phyloP scores from a whole-genome alignment of 306 rosid species.

The Medicago ruthenica region DNA sequence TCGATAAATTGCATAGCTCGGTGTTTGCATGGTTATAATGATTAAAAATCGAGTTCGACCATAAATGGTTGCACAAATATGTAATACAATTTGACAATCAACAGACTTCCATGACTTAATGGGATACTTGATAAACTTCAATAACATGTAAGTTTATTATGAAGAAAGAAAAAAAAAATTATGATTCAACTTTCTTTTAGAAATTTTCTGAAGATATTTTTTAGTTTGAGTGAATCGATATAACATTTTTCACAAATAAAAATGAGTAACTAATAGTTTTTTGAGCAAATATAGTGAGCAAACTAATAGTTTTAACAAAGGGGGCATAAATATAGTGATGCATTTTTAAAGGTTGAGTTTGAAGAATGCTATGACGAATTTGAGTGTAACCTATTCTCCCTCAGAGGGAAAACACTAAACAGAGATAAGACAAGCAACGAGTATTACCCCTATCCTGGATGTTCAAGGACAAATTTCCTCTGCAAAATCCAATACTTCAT shows the following conservation, averaged over 20 bases:
- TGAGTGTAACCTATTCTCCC: not conserved
- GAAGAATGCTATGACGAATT: constrained; percentile 23
- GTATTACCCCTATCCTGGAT: constrained; percentile 22
- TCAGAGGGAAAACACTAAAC: not conserved
- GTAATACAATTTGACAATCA: constrained; percentile 27
- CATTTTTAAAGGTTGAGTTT: constrained; percentile 10
- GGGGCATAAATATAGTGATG: not conserved
- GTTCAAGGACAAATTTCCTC: constrained; percentile 27
- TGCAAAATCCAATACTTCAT: constrained; percentile 12
- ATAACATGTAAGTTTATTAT: not conserved
- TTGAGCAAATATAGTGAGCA: no score
- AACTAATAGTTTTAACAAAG: not conserved
- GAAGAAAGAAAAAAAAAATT: not conserved
- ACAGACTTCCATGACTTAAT: not conserved
- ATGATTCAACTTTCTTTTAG: not conserved
- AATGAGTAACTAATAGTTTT: not conserved
- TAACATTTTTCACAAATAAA: not conserved
- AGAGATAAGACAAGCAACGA: constrained; percentile 20
- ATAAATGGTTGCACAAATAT: constrained; percentile 13
- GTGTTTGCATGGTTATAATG: constrained; percentile 17
- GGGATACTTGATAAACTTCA: constrained; percentile 29
- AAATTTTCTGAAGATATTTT: constrained; percentile 5
- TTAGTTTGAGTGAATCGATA: not conserved
- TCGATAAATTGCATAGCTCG: constrained; percentile 10
- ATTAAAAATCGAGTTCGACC: constrained; percentile 7